Conservation (phyloP, 768 basidiomycete species). For the Lentinula raphanica region DNA sequence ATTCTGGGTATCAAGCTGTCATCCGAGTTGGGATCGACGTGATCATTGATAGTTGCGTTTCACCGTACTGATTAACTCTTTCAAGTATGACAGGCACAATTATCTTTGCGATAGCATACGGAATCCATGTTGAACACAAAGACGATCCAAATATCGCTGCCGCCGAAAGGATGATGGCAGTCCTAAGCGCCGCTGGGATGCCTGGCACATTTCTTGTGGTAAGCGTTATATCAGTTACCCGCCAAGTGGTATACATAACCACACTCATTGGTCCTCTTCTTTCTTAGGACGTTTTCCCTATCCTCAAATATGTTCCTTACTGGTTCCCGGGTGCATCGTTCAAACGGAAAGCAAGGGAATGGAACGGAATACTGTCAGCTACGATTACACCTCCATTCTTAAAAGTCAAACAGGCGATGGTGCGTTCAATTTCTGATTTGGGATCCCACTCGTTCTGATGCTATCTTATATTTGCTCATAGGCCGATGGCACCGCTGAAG, state of each 20-base stretch:
- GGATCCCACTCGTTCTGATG: too few relatives aligned
- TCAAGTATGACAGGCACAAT: slow-evolving; percentile 35
- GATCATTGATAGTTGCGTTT: too few relatives aligned
- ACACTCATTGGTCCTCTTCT: too few relatives aligned
- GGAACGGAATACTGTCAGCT: background rate
- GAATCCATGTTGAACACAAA: slow-evolving; percentile 31
- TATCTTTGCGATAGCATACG: slow-evolving; percentile 41
- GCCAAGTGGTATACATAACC: too few relatives aligned
- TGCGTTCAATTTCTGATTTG: background rate
- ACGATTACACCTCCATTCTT: background rate
- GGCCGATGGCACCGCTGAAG: background rate
- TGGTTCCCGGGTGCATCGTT: slow-evolving; percentile 6
- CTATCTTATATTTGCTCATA: background rate
- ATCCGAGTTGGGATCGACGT: background rate
- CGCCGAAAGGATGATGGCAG: slow-evolving; percentile 32
- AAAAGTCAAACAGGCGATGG: background rate
- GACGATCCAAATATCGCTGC: slow-evolving; percentile 41
- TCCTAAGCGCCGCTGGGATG: slow-evolving; percentile 28
- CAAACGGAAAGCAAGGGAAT: background rate
- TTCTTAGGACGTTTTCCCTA: background rate
- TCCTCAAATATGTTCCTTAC: slow-evolving; percentile 2
- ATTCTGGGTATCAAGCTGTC: background rate
- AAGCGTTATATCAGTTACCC: too few relatives aligned
- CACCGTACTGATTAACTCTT: too few relatives aligned
- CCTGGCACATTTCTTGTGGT: slow-evolving; percentile 42